These are phyloP conservation scores for Candida smagusa DNA, from an alignment of 1,139 yeast species.

Conservation along the genomic window DNA sequence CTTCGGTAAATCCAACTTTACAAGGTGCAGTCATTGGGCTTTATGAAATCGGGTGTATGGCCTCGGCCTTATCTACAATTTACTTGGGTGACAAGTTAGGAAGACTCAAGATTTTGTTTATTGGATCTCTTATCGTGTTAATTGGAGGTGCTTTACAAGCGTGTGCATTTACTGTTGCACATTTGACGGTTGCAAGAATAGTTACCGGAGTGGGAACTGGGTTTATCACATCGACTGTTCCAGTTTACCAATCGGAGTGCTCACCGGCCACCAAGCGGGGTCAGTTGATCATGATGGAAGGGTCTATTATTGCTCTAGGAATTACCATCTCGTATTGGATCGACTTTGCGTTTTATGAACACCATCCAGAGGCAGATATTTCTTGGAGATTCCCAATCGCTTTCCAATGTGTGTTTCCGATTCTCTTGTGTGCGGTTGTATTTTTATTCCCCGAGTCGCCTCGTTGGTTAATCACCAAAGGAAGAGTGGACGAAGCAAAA, in stretches of 20 bases:
- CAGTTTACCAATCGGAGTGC: conserved; percentile 38
- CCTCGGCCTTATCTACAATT: conserved; percentile 31
- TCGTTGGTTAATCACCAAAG: conserved; percentile 25
- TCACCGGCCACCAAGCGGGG: conserved; percentile 36
- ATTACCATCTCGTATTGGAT: conserved; percentile 43
- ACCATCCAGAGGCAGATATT: conserved; percentile 12
- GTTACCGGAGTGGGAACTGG: conserved; percentile 44
- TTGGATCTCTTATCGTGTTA: conserved; percentile 30
- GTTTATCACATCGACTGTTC: conserved; percentile 36
- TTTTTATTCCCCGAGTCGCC: conserved; percentile 22
- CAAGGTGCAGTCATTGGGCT: conserved; percentile 40
- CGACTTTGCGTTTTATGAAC: conserved; percentile 43
- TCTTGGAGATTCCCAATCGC: conserved; percentile 49
- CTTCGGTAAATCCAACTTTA: conserved; percentile 27
- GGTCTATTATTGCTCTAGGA: conserved; percentile 37
- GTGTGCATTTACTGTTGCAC: conserved; percentile 29
- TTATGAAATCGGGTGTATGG: conserved; percentile 38
- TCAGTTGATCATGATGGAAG: conserved; percentile 32
- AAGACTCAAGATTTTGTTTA: conserved; percentile 28
- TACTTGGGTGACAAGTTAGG: conserved; percentile 35
- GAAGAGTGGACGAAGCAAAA: conserved; percentile 46
- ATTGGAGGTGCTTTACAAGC: conserved; percentile 38
- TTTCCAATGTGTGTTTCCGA: conserved; percentile 39
- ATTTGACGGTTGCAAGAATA: conserved; percentile 39
- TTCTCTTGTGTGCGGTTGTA: conserved; percentile 15